Percentiles rank a stretch among this genome's conserved stretches.
Conservation (phyloP, 306 rosid species). For the Castanea sativa region DNA sequence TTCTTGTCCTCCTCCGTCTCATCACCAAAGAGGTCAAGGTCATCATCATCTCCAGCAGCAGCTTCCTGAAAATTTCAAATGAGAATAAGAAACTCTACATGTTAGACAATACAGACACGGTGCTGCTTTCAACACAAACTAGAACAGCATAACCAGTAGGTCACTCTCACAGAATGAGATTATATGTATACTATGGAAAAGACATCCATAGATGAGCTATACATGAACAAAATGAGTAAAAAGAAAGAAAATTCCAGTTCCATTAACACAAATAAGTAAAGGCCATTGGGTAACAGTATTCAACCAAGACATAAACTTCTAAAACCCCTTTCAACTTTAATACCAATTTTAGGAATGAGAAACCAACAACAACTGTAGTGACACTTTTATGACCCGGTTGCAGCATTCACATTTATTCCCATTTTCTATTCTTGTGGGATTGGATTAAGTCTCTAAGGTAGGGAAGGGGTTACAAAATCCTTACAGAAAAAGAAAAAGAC, state of each 20-base stretch:
- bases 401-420: background rate
- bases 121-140: background rate
- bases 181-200: background rate
- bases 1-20: slow-evolving; percentile 93
- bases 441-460: background rate
- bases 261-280: background rate
- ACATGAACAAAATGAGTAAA: background rate
- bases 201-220: background rate
- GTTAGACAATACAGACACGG: background rate
- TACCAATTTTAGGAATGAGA: background rate
- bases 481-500: background rate
- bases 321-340: background rate
- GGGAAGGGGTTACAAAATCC: background rate
- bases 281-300: background rate
- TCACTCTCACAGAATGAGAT: background rate
- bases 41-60: slow-evolving; percentile 59
- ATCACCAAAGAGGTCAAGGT: slow-evolving; percentile 86
- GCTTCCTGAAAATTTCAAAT: slow-evolving; percentile 45
- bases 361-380: background rate
- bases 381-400: background rate
- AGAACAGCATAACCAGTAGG: background rate
- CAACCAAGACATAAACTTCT: background rate
- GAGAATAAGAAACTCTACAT: background rate
- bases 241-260: background rate
- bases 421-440: background rate